phyloP scores from a whole-genome alignment of 441 rosid species.

The Corymbia calophylla region DNA sequence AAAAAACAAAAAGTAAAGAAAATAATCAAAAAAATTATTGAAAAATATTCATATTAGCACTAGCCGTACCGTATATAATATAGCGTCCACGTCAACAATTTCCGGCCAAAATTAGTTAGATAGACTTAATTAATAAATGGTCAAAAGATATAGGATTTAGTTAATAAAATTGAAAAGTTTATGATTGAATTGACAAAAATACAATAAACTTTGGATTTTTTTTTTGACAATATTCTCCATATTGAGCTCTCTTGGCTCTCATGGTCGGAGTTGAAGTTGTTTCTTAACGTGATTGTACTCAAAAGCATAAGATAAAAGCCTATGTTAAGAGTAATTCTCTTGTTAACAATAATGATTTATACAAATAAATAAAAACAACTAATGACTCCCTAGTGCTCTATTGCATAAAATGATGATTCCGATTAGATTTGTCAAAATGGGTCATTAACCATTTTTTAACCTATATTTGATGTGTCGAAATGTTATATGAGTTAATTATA shows the following conservation, averaged over 20 bases:
- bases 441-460: background rate
- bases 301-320: background rate
- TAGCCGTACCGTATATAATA: too few species aligned
- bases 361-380: background rate
- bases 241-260: background rate
- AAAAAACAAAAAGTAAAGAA: too few species aligned
- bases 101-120: too few species aligned
- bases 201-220: too few species aligned
- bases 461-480: background rate
- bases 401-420: background rate
- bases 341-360: background rate
- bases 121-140: too few species aligned
- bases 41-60: too few species aligned
- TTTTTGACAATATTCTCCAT: background rate
- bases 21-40: too few species aligned
- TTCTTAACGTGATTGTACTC: background rate
- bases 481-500: background rate
- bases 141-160: too few species aligned
- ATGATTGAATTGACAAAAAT: too few species aligned
- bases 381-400: background rate
- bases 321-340: background rate
- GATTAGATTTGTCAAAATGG: background rate
- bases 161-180: too few species aligned
- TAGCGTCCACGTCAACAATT: rapidly evolving
- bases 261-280: background rate